Conservation (phyloP, 352 stramenopile genomes). For the Globisporangium okanoganense region DNA sequence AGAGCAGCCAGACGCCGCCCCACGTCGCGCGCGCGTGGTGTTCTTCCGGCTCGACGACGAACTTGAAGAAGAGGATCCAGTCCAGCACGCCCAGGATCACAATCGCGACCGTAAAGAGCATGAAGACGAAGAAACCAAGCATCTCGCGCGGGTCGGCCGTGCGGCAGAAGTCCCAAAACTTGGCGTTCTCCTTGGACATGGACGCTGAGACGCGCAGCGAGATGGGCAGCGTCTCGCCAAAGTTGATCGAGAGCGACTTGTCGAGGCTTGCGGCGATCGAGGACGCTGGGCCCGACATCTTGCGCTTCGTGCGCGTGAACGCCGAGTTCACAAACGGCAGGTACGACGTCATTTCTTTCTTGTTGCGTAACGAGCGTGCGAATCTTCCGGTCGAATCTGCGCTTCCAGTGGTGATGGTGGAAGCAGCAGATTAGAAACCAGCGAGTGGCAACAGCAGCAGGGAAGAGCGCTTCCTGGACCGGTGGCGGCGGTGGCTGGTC, state of each 20-base stretch:
- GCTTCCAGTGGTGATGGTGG: not conserved
- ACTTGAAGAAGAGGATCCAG: constrained; percentile 70
- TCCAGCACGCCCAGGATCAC: constrained; percentile 42
- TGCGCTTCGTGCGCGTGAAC: constrained; percentile 45
- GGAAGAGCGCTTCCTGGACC: not conserved
- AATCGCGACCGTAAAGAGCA: constrained; percentile 35
- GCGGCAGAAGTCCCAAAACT: constrained; percentile 23
- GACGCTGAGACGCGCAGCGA: constrained; percentile 4
- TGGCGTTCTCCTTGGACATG: constrained; percentile 5
- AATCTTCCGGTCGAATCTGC: not conserved
- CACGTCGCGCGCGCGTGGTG: constrained; percentile 38
- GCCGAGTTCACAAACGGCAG: constrained; percentile 16
- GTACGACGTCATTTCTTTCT: constrained; percentile 18
- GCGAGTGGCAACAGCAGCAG: not conserved
- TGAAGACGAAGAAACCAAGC: constrained; percentile 40
- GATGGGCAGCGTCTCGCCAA: constrained; percentile 14
- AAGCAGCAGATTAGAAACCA: not conserved
- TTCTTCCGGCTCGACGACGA: constrained; percentile 48
- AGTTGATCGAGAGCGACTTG: constrained; percentile 24
- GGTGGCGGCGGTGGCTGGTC: not conserved
- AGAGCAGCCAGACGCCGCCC: constrained; percentile 52
- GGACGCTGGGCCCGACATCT: constrained; percentile 48
- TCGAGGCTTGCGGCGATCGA: constrained; percentile 30
- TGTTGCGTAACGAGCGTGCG: not conserved
- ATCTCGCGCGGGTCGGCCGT: constrained; percentile 41